Evolutionary conservation across 805 yeast genomes (phyloP).

Genomic region (Wickerhamomyces mucosus): DNA sequence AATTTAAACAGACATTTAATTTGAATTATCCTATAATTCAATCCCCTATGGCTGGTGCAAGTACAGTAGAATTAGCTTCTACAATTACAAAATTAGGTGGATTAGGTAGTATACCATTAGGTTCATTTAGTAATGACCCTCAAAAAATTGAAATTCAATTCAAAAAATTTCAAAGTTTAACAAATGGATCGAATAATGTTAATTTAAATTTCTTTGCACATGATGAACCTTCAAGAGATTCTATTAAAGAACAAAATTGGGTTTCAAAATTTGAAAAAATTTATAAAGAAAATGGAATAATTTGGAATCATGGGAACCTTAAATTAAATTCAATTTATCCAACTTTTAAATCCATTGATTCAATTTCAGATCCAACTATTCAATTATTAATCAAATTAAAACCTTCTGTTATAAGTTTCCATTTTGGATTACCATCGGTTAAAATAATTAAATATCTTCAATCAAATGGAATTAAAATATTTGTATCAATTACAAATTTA

Average conservation of each 20-base stretch:
- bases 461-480: conserved; percentile 28
- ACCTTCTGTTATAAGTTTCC: conserved; percentile 44
- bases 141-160: conserved; percentile 8
- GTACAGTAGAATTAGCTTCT: conserved; percentile 35
- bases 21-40: conserved; percentile 38
- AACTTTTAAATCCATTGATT: conserved; percentile 9
- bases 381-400: conserved; percentile 10
- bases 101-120: conserved; percentile 36
- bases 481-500: conserved; percentile 38
- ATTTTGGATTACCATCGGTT: conserved; percentile 37
- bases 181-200: conserved; percentile 15
- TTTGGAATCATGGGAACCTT: background rate
- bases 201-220: conserved; percentile 42
- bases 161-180: conserved; percentile 6
- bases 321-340: conserved; percentile 7
- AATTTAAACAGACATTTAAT: conserved; percentile 18
- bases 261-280: conserved; percentile 7
- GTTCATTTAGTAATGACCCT: conserved; percentile 7
- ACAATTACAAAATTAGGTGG: conserved; percentile 35
- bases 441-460: conserved; percentile 26
- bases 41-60: conserved; percentile 54
- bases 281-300: conserved; percentile 3
- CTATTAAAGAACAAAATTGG: conserved; percentile 16
- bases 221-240: conserved; percentile 16
- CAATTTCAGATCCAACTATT: conserved; percentile 7